Base-by-base conservation (phyloP, 345 rosid species). In the Gynandropsis gynandra region DNA sequence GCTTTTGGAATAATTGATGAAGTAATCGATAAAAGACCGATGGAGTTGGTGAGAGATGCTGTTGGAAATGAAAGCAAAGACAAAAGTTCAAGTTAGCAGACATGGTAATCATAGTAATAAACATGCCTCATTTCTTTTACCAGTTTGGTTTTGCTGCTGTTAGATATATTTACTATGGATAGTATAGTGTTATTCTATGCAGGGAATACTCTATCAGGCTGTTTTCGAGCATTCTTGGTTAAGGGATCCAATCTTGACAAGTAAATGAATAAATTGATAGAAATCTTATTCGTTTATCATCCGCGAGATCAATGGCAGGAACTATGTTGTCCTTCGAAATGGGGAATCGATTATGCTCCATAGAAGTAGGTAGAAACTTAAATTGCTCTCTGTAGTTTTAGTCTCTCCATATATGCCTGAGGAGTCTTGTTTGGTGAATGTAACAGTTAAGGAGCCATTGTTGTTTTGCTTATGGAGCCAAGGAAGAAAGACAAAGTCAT, bases 1-100 rank as follows among this genome's bases (percentile, higher is more conserved):
- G 85, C 80, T 53, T 92, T 92, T 57, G 98, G 98, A 13, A 75
- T 92, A 47, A 93, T 93, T 40, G 99, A 93, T 43, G 99, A 85
- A 53, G 99, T 93, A 10, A 87, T 93, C 53, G 94, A 83, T 69
- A 74, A 77, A 70, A 79, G 94, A 53, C 99, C 97, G 5, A 61
- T 80, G 66, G 62, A 82, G 68, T 65, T 93, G 72, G 94, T 88
- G 47, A 50, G 94, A 34, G 97, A 85, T 70, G 94, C 95, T 27
- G 69, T 81, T 52, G 89, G 55, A 9, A 62, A 58, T 56, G 97
- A 77, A 68, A 69, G 59, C 71, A 80, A 67, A 67, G 87, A 77
- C 16, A 75, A 82, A 68, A 72, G 72, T 75, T 72, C 83, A 12
- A 74, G 47, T 56, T 82, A 75, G 60, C 54, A 47, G 54, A 27